These are phyloP conservation scores for Trichoderma atrobrunneum DNA, from an alignment of 2,329 filamentous ascomycete genomes.

Conservation along the genomic window DNA sequence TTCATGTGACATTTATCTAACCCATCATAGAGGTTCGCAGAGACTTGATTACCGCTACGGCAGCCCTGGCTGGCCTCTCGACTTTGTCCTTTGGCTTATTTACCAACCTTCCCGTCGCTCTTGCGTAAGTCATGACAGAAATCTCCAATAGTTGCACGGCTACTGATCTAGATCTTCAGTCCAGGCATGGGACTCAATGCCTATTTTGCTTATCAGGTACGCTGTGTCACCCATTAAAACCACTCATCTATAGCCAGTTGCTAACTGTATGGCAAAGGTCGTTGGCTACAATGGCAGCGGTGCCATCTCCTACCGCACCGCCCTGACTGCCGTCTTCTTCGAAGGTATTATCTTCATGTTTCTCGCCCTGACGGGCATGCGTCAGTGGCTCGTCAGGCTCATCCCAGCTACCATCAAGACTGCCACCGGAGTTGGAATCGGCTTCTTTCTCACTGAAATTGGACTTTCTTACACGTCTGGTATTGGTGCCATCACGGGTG, in stretches of 20 bases:
- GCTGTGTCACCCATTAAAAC: background rate
- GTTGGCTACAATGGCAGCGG: slow-evolving; percentile 60
- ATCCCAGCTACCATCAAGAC: slow-evolving; percentile 65
- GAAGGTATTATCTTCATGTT: slow-evolving; percentile 64
- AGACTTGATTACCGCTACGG: slow-evolving; percentile 79
- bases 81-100: slow-evolving; percentile 76
- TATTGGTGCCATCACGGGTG: slow-evolving; percentile 77
- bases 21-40: slow-evolving; percentile 57
- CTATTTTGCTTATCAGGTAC: slow-evolving; percentile 61
- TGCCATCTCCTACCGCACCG: slow-evolving; percentile 55
- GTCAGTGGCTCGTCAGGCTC: slow-evolving; percentile 68
- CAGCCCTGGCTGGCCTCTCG: slow-evolving; percentile 72
- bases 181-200: slow-evolving; percentile 67
- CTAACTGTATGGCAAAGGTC: slow-evolving; percentile 35
- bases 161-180: slow-evolving; percentile 34
- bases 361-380: slow-evolving; percentile 64
- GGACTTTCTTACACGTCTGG: slow-evolving; percentile 75
- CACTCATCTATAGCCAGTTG: background rate
- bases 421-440: slow-evolving; percentile 63
- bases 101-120: slow-evolving; percentile 67
- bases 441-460: slow-evolving; percentile 61
- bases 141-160: no score
- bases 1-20: background rate
- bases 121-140: slow-evolving; percentile 31
- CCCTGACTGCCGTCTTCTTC: slow-evolving; percentile 62